A percentile compares a stretch with the other conserved stretches of the same genome.
These are phyloP conservation scores for Trametes cinnabarina DNA, from an alignment of 768 basidiomycete genomes.

Conservation along the genomic window DNA sequence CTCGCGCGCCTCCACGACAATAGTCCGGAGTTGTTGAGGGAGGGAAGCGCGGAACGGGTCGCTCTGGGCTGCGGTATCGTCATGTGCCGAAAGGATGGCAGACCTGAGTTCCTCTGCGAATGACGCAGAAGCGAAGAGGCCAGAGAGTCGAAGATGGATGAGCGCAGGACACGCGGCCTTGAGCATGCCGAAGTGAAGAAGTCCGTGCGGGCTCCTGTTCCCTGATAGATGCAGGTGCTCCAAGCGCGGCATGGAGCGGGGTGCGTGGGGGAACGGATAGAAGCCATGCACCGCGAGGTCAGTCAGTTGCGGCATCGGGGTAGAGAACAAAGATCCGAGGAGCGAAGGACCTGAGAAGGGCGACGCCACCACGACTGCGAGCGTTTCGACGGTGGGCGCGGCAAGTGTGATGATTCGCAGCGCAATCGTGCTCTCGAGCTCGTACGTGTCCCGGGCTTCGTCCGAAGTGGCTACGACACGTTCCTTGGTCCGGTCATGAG, in stretches of 20 bases:
- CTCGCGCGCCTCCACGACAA: conserved; percentile 11
- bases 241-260: conserved; percentile 36
- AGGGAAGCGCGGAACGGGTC: neutral
- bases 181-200: conserved; percentile 40
- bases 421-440: conserved; percentile 22
- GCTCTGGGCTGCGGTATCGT: neutral
- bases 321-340: conserved; percentile 43
- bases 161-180: conserved; percentile 41
- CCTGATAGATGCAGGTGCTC: conserved; percentile 45
- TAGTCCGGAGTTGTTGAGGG: neutral
- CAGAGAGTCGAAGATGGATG: conserved; percentile 40
- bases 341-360: conserved; percentile 38
- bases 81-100: conserved; percentile 20
- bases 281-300: conserved; percentile 46
- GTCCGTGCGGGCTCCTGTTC: conserved; percentile 49
- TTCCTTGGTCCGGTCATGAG: conserved; percentile 13
- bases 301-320: conserved; percentile 39
- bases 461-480: conserved; percentile 4
- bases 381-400: conserved; percentile 41
- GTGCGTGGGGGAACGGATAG: conserved; percentile 46
- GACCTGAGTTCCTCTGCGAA: conserved; percentile 42
- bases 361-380: conserved; percentile 37
- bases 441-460: conserved; percentile 17
- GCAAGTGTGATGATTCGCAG: conserved; percentile 37
- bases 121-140: conserved; percentile 40